Evolutionary conservation across 2,329 filamentous ascomycete genomes (phyloP).

Genomic region (Xylariales sp.): DNA sequence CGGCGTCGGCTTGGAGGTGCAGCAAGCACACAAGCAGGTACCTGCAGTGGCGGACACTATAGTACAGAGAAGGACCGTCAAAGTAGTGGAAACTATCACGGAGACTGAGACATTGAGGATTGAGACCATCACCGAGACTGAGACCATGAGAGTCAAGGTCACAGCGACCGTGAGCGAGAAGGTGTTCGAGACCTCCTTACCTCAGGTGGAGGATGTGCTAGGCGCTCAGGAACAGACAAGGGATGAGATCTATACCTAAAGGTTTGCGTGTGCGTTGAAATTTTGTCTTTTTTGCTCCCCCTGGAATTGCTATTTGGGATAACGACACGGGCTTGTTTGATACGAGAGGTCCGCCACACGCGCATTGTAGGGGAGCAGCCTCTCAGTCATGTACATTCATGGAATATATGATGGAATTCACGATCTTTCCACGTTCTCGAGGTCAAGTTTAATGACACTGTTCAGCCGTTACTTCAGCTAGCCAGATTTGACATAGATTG

Average conservation of each 20-base stretch:
- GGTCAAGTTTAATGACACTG: too few relatives aligned
- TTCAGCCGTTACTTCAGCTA: too few relatives aligned
- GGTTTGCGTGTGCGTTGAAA: neutral
- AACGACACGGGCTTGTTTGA: too few relatives aligned
- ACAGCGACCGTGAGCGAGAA: conserved; percentile 7
- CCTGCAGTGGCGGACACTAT: conserved; percentile 11
- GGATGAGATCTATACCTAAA: neutral
- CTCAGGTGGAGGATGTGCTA: neutral
- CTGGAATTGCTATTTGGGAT: neutral
- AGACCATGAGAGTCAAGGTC: conserved; percentile 24
- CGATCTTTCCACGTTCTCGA: neutral
- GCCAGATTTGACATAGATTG: too few relatives aligned
- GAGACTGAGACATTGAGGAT: conserved; percentile 17
- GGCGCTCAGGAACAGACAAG: neutral
- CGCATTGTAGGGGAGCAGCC: too few relatives aligned
- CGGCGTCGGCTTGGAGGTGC: too few relatives aligned
- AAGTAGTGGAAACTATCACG: conserved; percentile 29
- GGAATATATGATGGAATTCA: neutral
- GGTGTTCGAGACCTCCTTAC: neutral
- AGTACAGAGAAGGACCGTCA: conserved; percentile 23
- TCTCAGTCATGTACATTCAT: too few relatives aligned
- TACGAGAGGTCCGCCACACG: too few relatives aligned
- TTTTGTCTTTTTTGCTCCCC: neutral
- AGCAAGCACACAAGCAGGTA: neutral
- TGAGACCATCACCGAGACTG: conserved; percentile 20